Evolutionary conservation across 805 yeast genomes (phyloP), one percentile per base, ranked within the genome.

Genomic region (Monosporozyma aerobia): DNA sequence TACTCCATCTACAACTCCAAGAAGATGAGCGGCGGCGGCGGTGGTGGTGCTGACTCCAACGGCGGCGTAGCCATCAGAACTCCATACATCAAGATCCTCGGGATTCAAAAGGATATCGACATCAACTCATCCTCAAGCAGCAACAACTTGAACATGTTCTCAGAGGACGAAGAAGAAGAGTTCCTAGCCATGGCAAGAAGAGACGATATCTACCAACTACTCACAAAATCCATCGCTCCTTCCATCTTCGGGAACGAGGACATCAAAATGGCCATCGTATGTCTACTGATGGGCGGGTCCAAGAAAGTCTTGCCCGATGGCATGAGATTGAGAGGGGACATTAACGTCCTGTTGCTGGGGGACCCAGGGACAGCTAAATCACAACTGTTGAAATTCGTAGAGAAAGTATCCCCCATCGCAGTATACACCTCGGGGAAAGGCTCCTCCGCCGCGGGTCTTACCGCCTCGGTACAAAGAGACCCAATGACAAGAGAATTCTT

Each of bases 321-420:
- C 14, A 87, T 90, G 92, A 77, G 97, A 63, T 77, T 94, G 53
- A 82, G 99, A 75, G 99, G 99, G 60, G 99, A 94, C 68, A 88
- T 94, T 63, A 94, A 94, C 65, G 97, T 94, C 10, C 75, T 94
- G 50, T 69, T 94, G 49, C 75, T 95, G 39, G 99, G 99, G 71
- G 99, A 94, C 65, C 99, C 99, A 25, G 99, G 99, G 74, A 94
- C 99, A 22, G 98, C 99, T 49, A 94, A 94, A 69, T 94, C 99
- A 10, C 99, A 94, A 73, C 73, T 94, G 56, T 77, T 94, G 63
- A 94, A 94, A 69, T 94, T 92, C 60, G 98, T 90, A 19, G 98
- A 94, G 67, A 90, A 92, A 64, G 90, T 87, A 22, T 81, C 96
- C 3, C 98, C 98, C 11, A 89, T 92, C 54, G 82, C 98, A 3